Conservation (phyloP, 495 filamentous ascomycete genomes). For the Podospora pseudocomata region DNA sequence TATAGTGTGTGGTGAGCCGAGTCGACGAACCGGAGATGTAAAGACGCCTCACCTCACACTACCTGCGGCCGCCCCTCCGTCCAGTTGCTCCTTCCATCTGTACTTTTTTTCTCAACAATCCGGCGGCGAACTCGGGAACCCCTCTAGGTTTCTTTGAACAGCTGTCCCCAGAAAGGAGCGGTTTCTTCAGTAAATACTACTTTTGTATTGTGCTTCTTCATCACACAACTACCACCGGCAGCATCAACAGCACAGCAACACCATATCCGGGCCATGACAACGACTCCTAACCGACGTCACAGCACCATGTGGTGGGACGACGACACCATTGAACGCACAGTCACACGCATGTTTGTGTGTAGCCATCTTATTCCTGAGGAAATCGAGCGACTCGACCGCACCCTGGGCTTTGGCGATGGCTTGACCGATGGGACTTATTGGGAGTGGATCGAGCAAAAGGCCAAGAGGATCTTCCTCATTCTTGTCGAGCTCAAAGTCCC, state of each 20-base stretch:
- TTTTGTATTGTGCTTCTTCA: neutral
- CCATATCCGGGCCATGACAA: neutral
- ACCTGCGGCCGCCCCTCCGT: neutral
- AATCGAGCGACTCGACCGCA: slow-evolving; percentile 62
- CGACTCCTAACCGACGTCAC: slow-evolving; percentile 11
- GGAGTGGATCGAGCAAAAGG: slow-evolving; percentile 83
- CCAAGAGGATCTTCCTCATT: slow-evolving; percentile 77
- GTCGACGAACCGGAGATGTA: neutral
- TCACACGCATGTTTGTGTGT: slow-evolving; percentile 66
- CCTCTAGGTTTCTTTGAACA: neutral
- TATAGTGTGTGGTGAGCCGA: neutral
- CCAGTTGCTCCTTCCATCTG: neutral
- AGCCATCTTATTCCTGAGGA: slow-evolving; percentile 62
- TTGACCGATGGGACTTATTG: slow-evolving; percentile 87
- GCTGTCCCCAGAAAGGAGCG: neutral
- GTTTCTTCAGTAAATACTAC: neutral
- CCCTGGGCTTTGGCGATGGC: slow-evolving; percentile 78
- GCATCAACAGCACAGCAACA: neutral
- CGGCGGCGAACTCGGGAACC: neutral
- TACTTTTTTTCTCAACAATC: neutral
- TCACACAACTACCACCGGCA: neutral
- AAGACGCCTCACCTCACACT: neutral
- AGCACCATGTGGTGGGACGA: slow-evolving; percentile 71
- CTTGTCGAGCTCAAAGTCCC: slow-evolving; percentile 75
- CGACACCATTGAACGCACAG: slow-evolving; percentile 67